phyloP scores from a whole-genome alignment of 495 filamentous ascomycete species.

The Astrocystis sublimbata region DNA sequence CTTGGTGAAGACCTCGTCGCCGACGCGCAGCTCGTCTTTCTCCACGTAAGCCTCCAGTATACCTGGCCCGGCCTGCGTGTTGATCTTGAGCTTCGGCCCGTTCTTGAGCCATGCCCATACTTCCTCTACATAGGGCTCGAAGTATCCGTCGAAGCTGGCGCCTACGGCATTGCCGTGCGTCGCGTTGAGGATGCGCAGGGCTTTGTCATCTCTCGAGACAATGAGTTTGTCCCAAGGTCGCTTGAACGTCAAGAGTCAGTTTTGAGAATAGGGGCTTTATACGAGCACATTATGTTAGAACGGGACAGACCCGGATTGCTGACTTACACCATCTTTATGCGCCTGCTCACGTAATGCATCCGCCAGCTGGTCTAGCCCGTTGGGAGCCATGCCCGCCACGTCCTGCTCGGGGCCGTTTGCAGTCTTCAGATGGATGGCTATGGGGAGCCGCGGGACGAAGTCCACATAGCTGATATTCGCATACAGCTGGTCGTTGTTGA shows the following conservation, averaged over 20 bases:
- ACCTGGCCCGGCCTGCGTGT: constrained; percentile 45
- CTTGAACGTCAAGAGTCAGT: neutral
- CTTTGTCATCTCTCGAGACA: constrained; percentile 49
- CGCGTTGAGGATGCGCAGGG: constrained; percentile 59
- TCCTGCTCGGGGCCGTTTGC: constrained; percentile 53
- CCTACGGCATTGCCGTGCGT: constrained; percentile 64
- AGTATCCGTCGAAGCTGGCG: constrained; percentile 63
- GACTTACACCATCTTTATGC: constrained; percentile 44
- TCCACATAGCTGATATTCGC: constrained; percentile 81
- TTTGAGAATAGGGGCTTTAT: no score
- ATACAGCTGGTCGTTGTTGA: constrained; percentile 67
- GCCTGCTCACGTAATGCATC: constrained; percentile 56
- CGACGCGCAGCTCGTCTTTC: constrained; percentile 34
- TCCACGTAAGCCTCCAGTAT: constrained; percentile 28
- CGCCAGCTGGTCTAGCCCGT: constrained; percentile 62
- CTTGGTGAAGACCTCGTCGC: constrained; percentile 53
- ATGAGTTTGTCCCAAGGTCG: constrained; percentile 70
- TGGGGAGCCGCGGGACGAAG: constrained; percentile 65
- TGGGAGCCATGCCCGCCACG: constrained; percentile 59
- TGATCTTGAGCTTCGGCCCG: constrained; percentile 31
- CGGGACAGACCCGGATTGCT: neutral
- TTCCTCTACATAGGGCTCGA: constrained; percentile 60
- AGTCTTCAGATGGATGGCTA: constrained; percentile 61
- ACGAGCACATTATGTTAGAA: no score
- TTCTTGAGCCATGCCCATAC: constrained; percentile 62